Evolutionary conservation across 805 yeast species (phyloP).

Genomic region (Lipomyces orientalis): DNA sequence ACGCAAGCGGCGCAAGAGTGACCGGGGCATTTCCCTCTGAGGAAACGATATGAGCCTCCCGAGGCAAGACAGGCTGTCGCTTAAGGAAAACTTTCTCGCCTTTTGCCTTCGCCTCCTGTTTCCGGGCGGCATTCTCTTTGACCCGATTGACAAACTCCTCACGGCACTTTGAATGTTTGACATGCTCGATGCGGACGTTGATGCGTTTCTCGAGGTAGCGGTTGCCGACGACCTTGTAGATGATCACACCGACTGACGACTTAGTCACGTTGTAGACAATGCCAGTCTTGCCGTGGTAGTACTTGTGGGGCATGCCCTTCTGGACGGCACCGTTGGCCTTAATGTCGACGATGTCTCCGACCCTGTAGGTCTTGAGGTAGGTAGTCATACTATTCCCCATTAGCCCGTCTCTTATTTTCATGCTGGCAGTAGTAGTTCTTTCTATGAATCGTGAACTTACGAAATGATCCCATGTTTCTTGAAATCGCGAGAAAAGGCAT

Average conservation of each 20-base stretch:
- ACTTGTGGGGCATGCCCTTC: slow-evolving; percentile 99
- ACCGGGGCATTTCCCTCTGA: slow-evolving; percentile 87
- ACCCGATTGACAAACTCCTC: slow-evolving; percentile 99
- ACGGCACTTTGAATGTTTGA: slow-evolving; percentile 99
- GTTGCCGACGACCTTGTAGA: slow-evolving; percentile 98
- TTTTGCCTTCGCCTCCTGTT: slow-evolving; percentile 90
- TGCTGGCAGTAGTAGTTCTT: not conserved
- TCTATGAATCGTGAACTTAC: slow-evolving; percentile 21
- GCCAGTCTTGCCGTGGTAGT: slow-evolving; percentile 99
- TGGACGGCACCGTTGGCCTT: slow-evolving; percentile 98
- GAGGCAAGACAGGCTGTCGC: slow-evolving; percentile 99
- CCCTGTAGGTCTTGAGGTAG: slow-evolving; percentile 97
- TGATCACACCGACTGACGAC: slow-evolving; percentile 96
- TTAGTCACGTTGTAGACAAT: slow-evolving; percentile 98
- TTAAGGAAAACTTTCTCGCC: slow-evolving; percentile 90
- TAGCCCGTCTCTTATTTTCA: not conserved
- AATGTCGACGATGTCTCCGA: slow-evolving; percentile 99
- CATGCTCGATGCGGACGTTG: slow-evolving; percentile 98
- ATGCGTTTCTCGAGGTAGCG: slow-evolving; percentile 99
- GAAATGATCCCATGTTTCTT: slow-evolving; percentile 94
- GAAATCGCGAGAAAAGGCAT: slow-evolving; percentile 99
- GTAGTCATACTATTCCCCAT: slow-evolving; percentile 63
- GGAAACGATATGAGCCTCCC: slow-evolving; percentile 84
- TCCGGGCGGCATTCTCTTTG: slow-evolving; percentile 92
- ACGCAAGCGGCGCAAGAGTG: slow-evolving; percentile 98